Base-by-base conservation (phyloP, 495 filamentous ascomycete species). In the Opeltia flavorubescens region DNA sequence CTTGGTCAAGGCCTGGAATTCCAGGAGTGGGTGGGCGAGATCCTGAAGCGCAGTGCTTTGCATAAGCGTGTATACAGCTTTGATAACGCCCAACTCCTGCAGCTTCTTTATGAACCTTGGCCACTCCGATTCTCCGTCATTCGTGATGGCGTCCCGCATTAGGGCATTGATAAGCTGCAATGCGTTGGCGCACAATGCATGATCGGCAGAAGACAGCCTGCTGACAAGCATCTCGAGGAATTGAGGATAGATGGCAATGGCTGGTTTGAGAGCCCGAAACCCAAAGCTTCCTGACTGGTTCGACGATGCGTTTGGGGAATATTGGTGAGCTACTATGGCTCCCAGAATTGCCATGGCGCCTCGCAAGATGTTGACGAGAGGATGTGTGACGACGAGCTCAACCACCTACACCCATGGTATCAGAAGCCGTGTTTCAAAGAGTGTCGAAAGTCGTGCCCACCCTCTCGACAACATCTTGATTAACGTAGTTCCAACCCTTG, bases 331-430 rank as follows among this genome's bases (percentile, higher is more conserved):
- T 40, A 96, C 93, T 39, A 96, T 80, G 12, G 86, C 85, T 33
- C 93, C 89, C 33, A 96, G 76, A 46, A 96, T 91, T 20, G 86
- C 89, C 86, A 96, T 94, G 50, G 89, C 89, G 49, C 89, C 91
- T 9, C 91, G 78, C 38, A 96, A 77, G 53, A 96, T 96, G 55
- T 99, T 99, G 59, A 96, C 91, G 11, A 99, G 74, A 18, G 89
- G 93, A 57, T 96, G 93, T 20, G 79, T 89, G 50, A 99, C 89
- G 45, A 96, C 87, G 27, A 96, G 70, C 55, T 95, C 83, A 44
- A 99, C 91, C 42, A 94, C 77, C 73, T 94, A 65, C 17, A 50
- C 24, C 53, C 7, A 49, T 43, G 8, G 21, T 38, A 15, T 13
- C 3, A 24, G 7, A 13, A 11, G 18, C 20, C 15, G 36, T 41